Evolutionary conservation across 495 filamentous ascomycete genomes (phyloP), one percentile per base, ranked within the genome.

Genomic region (Friedmanniomyces endolithicus): DNA sequence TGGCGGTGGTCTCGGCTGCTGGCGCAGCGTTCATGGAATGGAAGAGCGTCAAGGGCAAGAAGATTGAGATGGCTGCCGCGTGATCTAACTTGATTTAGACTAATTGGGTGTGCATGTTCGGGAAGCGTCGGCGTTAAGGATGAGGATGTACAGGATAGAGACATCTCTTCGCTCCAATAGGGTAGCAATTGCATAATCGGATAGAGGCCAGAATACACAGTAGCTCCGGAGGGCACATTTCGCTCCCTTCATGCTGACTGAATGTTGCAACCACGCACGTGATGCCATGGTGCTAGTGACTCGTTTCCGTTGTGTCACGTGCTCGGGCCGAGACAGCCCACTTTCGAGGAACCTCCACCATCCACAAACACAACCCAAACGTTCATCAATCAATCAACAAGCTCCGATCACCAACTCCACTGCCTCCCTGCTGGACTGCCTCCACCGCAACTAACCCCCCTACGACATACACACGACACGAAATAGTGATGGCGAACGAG

Each of bases 11-110:
- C 0, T 77, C 79, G 3, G 70, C 87, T 4, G 19, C 90, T 46
- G 86, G 80, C 1, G 71, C 75, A 1, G 60, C 76, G 1, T 70
- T 75, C 6, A 71, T 89, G 9, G 79, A 92, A 68, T 94, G 88
- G 89, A 78, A 77, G 61, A 84, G 77, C 39, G 86, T 95, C 19
- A 90, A 90, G 74, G 87, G 85, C 1, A 89, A 86, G 78, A 85
- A 85, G 56, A 72, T 88, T 50, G 83, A 86, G 65, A 70, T 75
- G 62, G 71, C 68, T 11, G 69, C 75, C 44, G 80, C 74, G n/a
- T 80, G 66, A 53, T 31, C 16, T 31, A 6, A 34, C 44, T 31
- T 2, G 17, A 14, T 47, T 22, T 3, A 25, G 44, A 25, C 6
- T 4, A 6, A 9, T 23, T 6, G 16, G 17, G 11, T 22, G 11